Base-by-base conservation (phyloP, 345 rosid species). In the Excoecaria cochinchinensis region DNA sequence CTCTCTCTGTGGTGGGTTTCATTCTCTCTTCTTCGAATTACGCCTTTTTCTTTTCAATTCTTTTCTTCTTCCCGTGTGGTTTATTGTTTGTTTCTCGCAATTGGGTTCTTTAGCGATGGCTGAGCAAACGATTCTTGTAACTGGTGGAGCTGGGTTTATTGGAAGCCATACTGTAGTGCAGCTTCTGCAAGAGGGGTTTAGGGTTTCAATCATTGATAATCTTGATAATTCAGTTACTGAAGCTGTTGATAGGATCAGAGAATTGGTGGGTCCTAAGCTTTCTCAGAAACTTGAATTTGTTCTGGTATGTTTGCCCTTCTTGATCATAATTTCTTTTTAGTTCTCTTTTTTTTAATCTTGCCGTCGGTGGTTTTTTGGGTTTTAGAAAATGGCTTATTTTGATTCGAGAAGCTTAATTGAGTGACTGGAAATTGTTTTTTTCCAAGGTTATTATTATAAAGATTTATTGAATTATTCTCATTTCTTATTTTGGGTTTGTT, bases 121-220 rank as follows among this genome's bases (percentile, higher is more conserved):
- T 16, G 90, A 81, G 53, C 86, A 80, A 78, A 82, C 74, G 25
- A 85, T 95, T 77, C 90, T 95, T 69, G 99, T 95, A 40, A 95
- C 99, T 31, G 98, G 98, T 46, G 97, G 99, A 47, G 99, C 99
- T 71, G 99, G 99, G 13, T 95, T 92, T 84, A 91, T 95, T 67
- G 98, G 99, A 1, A 91, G 96, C 39, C 98, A 95, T 82, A 89
- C 97, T 36, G 93, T 85, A 53, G 89, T 93, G 51, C 97, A 90
- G 88, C 98, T 95, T 17, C 91, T 95, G 62, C 82, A 85, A 15
- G 90, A 81, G 44, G 96, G 97, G 52, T 95, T 89, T 80, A 85
- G 76, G 79, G 99, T 95, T 74, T 77, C 91, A 3, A 86, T 95
- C 78, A 86, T 95, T 67, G 99, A 95, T 71, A 92, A 95, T 81